Evolutionary conservation across 208 protist species (phyloP).

Genomic region (Strigomonas galati): DNA sequence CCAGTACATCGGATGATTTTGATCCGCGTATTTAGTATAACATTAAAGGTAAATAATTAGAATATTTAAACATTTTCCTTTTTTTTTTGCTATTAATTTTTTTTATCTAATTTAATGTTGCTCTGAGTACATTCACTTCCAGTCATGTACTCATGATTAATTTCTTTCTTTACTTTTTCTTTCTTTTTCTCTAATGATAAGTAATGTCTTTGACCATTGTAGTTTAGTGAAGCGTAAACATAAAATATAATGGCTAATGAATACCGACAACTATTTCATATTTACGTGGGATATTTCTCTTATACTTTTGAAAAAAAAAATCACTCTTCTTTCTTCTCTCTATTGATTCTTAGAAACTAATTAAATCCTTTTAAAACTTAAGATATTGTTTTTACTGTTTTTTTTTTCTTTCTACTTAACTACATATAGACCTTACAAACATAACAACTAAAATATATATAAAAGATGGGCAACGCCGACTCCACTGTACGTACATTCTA

Average conservation of each 20-base stretch:
- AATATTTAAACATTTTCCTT: no score
- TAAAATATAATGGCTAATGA: no score
- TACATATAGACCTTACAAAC: neutral
- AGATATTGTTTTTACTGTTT: neutral
- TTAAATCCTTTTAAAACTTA: neutral
- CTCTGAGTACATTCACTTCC: no score
- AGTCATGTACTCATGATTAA: no score
- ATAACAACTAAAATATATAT: neutral
- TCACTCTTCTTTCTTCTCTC: slow-evolving; percentile 7
- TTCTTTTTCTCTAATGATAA: neutral
- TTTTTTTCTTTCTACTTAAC: neutral
- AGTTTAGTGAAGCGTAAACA: neutral
- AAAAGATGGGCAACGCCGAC: neutral
- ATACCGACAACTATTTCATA: no score
- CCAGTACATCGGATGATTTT: slow-evolving; percentile 14
- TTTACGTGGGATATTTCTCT: no score
- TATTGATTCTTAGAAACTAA: neutral
- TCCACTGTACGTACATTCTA: neutral
- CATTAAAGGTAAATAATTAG: neutral
- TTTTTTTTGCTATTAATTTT: no score
- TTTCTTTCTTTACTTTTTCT: neutral
- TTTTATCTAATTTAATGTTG: no score
- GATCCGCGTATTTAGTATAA: no score
- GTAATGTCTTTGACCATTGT: neutral
- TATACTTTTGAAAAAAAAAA: no score